These are phyloP conservation scores for Ceratobasidium theobromae DNA, from an alignment of 1,284 basidiomycete genomes.

Conservation along the genomic window DNA sequence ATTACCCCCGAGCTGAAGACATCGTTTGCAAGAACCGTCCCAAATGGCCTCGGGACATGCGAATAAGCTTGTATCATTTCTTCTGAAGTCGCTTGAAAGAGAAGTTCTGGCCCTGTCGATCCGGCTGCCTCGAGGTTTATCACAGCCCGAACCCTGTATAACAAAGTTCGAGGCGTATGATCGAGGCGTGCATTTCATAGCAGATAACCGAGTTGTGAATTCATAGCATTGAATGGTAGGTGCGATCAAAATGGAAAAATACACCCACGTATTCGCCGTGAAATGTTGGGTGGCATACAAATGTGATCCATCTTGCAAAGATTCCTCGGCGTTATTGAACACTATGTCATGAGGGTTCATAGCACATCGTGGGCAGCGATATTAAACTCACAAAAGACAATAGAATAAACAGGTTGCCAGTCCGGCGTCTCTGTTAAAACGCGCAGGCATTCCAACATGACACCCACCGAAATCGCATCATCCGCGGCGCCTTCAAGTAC, in stretches of 20 bases:
- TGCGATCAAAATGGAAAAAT: slow-evolving; percentile 1
- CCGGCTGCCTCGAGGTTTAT: slow-evolving; percentile 97
- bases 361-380: not conserved
- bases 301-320: slow-evolving; percentile 93
- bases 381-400: slow-evolving; percentile 73
- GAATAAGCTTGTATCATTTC: slow-evolving; percentile 94
- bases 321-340: slow-evolving; percentile 95
- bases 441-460: slow-evolving; percentile 89
- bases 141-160: slow-evolving; percentile 74
- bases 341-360: slow-evolving; percentile 51
- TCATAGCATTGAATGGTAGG: too few species aligned
- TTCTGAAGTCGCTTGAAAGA: slow-evolving; percentile 95
- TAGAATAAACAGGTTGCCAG: slow-evolving; percentile 75
- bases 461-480: slow-evolving; percentile 83
- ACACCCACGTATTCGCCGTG: slow-evolving; percentile 63
- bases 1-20: slow-evolving; percentile 92
- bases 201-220: too few species aligned
- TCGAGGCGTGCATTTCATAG: too few species aligned
- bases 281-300: slow-evolving; percentile 87
- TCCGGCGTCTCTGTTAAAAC: slow-evolving; percentile 74
- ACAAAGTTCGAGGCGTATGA: too few species aligned
- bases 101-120: slow-evolving; percentile 80
- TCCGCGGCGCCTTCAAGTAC: slow-evolving; percentile 83
- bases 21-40: slow-evolving; percentile 90
- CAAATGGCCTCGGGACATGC: slow-evolving; percentile 83